Evolutionary conservation across 192 early-diverging fungal genomes (phyloP).

Genomic region (Paraglomus brasilianum): DNA sequence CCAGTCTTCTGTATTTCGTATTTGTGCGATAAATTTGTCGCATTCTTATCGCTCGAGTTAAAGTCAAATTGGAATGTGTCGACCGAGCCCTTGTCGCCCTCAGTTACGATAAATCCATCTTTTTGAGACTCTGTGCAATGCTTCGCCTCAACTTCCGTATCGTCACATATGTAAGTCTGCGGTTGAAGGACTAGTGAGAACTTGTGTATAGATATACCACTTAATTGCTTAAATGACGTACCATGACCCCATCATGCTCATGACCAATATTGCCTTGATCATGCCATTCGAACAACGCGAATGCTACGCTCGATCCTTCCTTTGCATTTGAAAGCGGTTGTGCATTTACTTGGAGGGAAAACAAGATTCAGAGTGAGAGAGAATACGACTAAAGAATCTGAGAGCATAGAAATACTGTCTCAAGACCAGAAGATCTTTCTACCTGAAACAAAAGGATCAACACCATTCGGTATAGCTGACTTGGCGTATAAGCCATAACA

Average conservation of each 20-base stretch:
- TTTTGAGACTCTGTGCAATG: conserved; percentile 51
- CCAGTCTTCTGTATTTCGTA: conserved; percentile 78
- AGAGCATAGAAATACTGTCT: not conserved
- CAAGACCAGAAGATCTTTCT: not conserved
- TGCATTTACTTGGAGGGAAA: conserved; percentile 32
- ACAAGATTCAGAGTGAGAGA: not conserved
- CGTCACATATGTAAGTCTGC: conserved; percentile 54
- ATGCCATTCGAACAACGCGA: conserved; percentile 40
- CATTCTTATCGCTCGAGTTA: conserved; percentile 34
- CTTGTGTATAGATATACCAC: not conserved
- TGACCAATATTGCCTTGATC: conserved; percentile 40
- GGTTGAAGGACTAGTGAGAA: conserved; percentile 6
- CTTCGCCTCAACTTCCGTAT: conserved; percentile 49
- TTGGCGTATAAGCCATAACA: conserved; percentile 34
- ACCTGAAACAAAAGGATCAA: conserved; percentile 41
- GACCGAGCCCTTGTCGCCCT: conserved; percentile 37
- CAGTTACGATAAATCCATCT: conserved; percentile 58
- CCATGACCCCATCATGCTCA: not conserved
- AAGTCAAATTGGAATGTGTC: conserved; percentile 40
- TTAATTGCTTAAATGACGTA: not conserved
- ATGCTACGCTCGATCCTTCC: too few species aligned
- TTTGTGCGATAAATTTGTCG: conserved; percentile 39
- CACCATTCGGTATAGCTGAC: conserved; percentile 39
- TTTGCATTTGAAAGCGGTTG: conserved; percentile 27
- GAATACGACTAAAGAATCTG: not conserved